Base-by-base conservation (phyloP, 768 basidiomycete genomes). In the Kwoniella dendrophila region DNA sequence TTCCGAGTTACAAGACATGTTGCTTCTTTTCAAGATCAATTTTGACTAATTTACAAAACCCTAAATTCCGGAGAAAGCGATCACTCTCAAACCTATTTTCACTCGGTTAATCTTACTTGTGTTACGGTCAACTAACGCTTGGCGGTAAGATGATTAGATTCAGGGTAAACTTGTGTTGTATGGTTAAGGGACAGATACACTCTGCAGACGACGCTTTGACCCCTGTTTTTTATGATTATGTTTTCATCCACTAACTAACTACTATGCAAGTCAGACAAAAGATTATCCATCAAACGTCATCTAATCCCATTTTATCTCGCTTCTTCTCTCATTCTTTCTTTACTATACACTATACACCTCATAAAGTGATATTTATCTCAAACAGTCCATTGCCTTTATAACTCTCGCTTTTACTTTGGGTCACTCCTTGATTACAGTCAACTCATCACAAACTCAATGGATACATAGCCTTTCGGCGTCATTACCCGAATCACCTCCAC, bases 241-340 rank as follows among this genome's bases (percentile, higher is more conserved):
- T 8, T 36, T 36, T 7, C 16, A 7, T 8, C 7, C 34, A 16
- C 16, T 36, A 36, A 36, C 16, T 36, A 8, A 36, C 34, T 36
- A 8, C 8, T 36, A 36, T 16, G 16, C n/a, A n/a, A n/a, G n/a
- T n/a, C n/a, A n/a, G n/a, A n/a, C n/a, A n/a, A n/a, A n/a, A n/a
- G n/a, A n/a, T n/a, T n/a, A 2, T 14, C 12, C 24, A 27, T 44
- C 36, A 57, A 45, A 57, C 56, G 56, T 58, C 56, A 49, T 58
- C 56, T 34, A 55, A 4, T 41, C 3, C 5, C 20, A 0, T 14
- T 30, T 38, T 6, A 12, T 24, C 3, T 47, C 44, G 10, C 6
- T 20, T 16, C 26, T 16, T 34, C 32, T 7, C 20, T 38, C 12
- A 14, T 22, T 4, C 30, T n/a, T 52, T 16, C 26, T 24, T n/a